A percentile compares a stretch with the other conserved stretches of the same genome.
Conservation (phyloP, 352 stramenopile genomes). For the Phytophthora pini region DNA sequence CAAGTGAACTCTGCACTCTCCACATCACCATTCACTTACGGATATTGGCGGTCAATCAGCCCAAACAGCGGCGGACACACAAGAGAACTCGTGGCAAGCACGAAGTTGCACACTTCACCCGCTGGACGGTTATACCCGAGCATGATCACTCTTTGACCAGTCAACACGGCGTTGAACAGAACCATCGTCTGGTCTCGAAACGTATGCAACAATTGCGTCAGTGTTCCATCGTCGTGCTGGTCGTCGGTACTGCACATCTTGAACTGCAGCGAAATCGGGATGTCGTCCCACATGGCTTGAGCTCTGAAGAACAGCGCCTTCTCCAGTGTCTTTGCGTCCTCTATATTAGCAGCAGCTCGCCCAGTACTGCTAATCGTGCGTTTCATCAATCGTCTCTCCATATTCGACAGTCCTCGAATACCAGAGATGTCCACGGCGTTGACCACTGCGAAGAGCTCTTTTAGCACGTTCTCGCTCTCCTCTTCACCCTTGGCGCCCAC, state of each 20-base stretch:
- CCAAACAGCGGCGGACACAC: conserved; percentile 84
- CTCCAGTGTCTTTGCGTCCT: conserved; percentile 58
- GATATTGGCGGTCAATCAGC: conserved; percentile 81
- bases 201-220: conserved; percentile 72
- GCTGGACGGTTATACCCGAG: conserved; percentile 86
- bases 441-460: conserved; percentile 71
- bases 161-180: conserved; percentile 90
- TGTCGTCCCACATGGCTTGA: conserved; percentile 61
- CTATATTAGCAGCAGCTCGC: conserved; percentile 32
- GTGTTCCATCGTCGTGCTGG: conserved; percentile 80
- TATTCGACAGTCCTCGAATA: conserved; percentile 68
- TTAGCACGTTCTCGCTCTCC: conserved; percentile 53
- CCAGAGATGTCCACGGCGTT: conserved; percentile 76
- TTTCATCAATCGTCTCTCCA: conserved; percentile 81
- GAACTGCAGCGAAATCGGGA: conserved; percentile 74
- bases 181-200: conserved; percentile 88
- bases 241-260: conserved; percentile 87
- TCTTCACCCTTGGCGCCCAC: conserved; percentile 49
- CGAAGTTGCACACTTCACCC: conserved; percentile 87
- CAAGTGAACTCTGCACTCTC: background rate
- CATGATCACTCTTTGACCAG: conserved; percentile 77
- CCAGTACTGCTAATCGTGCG: conserved; percentile 66
- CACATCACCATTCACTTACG: conserved; percentile 36
- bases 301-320: conserved; percentile 70
- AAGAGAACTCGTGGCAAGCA: conserved; percentile 83